phyloP scores from a whole-genome alignment of 164 flowering plant genomes.

The Berberis thunbergii region DNA sequence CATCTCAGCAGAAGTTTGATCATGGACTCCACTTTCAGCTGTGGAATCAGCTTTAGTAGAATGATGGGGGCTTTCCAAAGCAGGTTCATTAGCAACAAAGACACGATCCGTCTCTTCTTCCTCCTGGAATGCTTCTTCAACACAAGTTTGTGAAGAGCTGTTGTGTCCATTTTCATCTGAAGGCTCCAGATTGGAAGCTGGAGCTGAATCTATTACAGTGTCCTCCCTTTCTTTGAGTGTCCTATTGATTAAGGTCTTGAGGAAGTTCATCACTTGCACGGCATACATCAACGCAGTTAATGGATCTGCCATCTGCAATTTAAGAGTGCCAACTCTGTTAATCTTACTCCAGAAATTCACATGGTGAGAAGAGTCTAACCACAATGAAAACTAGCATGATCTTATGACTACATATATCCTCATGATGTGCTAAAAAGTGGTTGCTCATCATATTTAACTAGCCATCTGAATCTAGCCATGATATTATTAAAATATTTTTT shows the following conservation, averaged over 20 bases:
- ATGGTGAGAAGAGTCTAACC: too few relatives aligned
- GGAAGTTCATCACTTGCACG: conserved; percentile 88
- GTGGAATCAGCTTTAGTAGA: conserved; percentile 11
- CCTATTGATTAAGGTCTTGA: conserved; percentile 53
- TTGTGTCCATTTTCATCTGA: conserved; percentile 45
- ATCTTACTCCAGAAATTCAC: too few relatives aligned
- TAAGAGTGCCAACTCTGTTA: neutral
- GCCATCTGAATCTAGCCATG: too few relatives aligned
- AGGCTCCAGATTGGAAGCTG: conserved; percentile 34
- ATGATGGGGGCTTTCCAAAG: conserved; percentile 18
- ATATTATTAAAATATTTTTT: too few relatives aligned
- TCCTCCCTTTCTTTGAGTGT: conserved; percentile 56
- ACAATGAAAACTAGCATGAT: too few relatives aligned
- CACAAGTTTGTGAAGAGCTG: conserved; percentile 34
- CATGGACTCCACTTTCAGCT: conserved; percentile 9
- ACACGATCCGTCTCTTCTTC: conserved; percentile 28
- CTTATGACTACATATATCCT: too few relatives aligned
- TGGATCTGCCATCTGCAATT: conserved; percentile 80
- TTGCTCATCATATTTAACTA: too few relatives aligned
- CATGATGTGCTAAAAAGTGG: too few relatives aligned
- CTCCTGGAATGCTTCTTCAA: conserved; percentile 10
- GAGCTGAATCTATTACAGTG: conserved; percentile 26
- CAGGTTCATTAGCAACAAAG: conserved; percentile 22
- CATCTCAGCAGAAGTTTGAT: conserved; percentile 11
- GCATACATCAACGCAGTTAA: conserved; percentile 84